A percentile compares a stretch with the other conserved stretches of the same genome.
These are phyloP conservation scores for Apiotrichum gracile DNA, from an alignment of 1,284 basidiomycete species.

Conservation along the genomic window DNA sequence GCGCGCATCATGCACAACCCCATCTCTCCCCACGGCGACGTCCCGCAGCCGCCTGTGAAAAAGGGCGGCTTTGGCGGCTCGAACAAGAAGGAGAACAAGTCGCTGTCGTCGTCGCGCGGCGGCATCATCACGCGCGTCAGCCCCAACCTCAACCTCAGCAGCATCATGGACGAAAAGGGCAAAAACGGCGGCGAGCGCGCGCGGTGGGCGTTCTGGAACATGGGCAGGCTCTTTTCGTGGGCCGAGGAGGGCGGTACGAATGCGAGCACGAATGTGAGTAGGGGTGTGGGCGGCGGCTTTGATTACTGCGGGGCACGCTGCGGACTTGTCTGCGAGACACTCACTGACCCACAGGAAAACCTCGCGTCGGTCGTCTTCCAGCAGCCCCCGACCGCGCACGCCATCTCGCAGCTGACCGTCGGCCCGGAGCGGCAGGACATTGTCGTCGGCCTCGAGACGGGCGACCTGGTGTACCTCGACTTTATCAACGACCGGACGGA, in stretches of 20 bases:
- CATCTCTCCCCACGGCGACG: conserved; percentile 2
- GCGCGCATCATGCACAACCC: conserved; percentile 1
- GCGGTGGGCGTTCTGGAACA: conserved; percentile 77
- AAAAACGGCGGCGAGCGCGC: conserved; percentile 65
- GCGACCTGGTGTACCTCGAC: conserved; percentile 88
- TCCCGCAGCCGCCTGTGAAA: neutral
- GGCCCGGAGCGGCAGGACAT: conserved; percentile 72
- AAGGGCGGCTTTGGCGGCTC: conserved; percentile 5
- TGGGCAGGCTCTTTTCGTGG: conserved; percentile 73
- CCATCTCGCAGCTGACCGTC: conserved; percentile 63
- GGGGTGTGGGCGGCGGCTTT: neutral
- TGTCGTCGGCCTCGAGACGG: conserved; percentile 85
- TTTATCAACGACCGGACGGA: conserved; percentile 65
- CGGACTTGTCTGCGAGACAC: too few species aligned
- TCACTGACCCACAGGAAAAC: conserved; percentile 70
- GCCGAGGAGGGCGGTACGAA: conserved; percentile 61
- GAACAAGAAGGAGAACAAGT: conserved; percentile 9
- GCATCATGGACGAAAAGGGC: conserved; percentile 57
- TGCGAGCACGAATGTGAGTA: conserved; percentile 2
- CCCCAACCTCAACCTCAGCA: conserved; percentile 55
- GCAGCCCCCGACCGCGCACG: conserved; percentile 80
- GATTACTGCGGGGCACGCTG: neutral
- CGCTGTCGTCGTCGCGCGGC: conserved; percentile 8
- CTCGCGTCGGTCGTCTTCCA: conserved; percentile 79
- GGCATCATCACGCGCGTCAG: conserved; percentile 20